These are phyloP conservation scores for Fusarium torreyae DNA, from an alignment of 2,329 filamentous ascomycete genomes.

Conservation along the genomic window DNA sequence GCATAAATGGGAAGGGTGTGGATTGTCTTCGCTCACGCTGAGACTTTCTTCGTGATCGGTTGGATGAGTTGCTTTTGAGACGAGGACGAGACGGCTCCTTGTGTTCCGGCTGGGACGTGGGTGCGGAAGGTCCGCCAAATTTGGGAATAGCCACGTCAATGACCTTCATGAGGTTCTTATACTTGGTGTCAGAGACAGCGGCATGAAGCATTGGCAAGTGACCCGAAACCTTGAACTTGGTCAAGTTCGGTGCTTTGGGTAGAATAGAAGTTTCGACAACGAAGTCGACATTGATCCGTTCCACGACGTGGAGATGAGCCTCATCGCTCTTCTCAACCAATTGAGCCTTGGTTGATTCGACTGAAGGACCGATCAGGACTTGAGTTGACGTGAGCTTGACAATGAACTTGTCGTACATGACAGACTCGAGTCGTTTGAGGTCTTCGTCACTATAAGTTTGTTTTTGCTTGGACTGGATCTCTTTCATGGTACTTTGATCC, in stretches of 20 bases:
- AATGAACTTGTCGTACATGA: conserved; percentile 98
- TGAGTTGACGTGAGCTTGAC: conserved; percentile 96
- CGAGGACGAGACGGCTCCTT: conserved; percentile 58
- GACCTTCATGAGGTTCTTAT: conserved; percentile 96
- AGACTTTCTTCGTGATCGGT: conserved; percentile 60
- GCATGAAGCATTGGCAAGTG: conserved; percentile 94
- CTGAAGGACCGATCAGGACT: conserved; percentile 92
- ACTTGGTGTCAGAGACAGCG: conserved; percentile 93
- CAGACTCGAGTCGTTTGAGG: conserved; percentile 85
- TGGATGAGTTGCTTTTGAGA: conserved; percentile 63
- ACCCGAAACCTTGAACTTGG: conserved; percentile 91
- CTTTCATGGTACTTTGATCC: conserved; percentile 88
- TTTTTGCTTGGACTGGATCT: conserved; percentile 92
- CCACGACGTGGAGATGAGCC: conserved; percentile 88
- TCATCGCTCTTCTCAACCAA: conserved; percentile 77
- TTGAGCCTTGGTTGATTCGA: conserved; percentile 89
- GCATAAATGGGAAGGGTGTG: conserved; percentile 81
- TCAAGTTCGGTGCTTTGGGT: conserved; percentile 94
- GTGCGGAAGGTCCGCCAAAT: conserved; percentile 66
- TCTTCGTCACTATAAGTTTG: conserved; percentile 91
- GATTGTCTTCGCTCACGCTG: conserved; percentile 71
- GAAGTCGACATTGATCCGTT: conserved; percentile 98
- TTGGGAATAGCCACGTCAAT: conserved; percentile 96
- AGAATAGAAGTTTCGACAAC: conserved; percentile 96
- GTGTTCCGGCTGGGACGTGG: conserved; percentile 49